A percentile compares a stretch with the other conserved stretches of the same genome.
phyloP scores from a whole-genome alignment of 371 early-diverging fungal species.

The Funneliformis caledonium region DNA sequence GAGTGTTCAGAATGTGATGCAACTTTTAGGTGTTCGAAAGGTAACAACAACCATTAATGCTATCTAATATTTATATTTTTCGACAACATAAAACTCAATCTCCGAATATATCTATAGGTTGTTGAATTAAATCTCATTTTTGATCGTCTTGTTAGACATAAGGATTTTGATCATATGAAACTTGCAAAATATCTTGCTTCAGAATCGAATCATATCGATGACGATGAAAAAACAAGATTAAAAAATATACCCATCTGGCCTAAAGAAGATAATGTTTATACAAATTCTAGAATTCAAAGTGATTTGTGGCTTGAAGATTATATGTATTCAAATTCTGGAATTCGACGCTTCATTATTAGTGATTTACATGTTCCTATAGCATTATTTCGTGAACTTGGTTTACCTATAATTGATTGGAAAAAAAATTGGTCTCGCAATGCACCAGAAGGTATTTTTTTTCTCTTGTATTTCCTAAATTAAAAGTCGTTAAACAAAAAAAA shows the following conservation, averaged over 20 bases:
- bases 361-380: slow-evolving; percentile 77
- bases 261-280: background rate
- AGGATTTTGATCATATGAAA: background rate
- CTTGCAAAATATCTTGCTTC: background rate
- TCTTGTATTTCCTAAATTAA: too few relatives aligned
- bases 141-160: background rate
- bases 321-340: background rate
- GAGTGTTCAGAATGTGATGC: slow-evolving; percentile 58
- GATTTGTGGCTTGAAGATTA: too few relatives aligned
- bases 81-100: background rate
- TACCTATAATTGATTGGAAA: slow-evolving; percentile 77
- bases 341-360: slow-evolving; percentile 61
- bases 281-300: slow-evolving; percentile 42
- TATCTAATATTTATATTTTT: too few relatives aligned
- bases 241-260: background rate
- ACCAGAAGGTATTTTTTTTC: slow-evolving; percentile 46
- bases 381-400: slow-evolving; percentile 57
- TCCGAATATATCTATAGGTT: background rate
- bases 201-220: background rate
- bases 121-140: background rate
- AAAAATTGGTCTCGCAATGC: slow-evolving; percentile 54
- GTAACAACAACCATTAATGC: slow-evolving; percentile 40
- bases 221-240: background rate
- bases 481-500: too few relatives aligned
- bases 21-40: slow-evolving; percentile 80